Evolutionary conservation across 495 filamentous ascomycete species (phyloP), one percentile per base, ranked within the genome.

Genomic region (Podospora didyma): DNA sequence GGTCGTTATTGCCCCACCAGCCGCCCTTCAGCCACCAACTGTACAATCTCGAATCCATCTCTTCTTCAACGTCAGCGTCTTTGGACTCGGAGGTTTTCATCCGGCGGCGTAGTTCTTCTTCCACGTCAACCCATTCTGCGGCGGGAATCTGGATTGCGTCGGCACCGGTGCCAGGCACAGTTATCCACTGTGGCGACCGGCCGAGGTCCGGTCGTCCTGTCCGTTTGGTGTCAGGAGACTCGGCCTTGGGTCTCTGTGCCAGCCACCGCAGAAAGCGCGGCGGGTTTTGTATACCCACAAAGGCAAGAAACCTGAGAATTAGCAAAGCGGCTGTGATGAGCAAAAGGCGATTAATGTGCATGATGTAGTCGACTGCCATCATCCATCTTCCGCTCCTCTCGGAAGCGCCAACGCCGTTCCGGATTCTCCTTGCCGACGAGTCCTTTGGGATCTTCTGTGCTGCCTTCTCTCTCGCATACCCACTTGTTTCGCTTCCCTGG

Each of bases 1-100:
- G 76, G 66, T 97, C 92, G 24, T 84, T 78, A 24, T 83, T 84
- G 1, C 92, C 92, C 86, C 88, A 96, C 69, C 88, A 90, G 26
- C 89, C 90, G 19, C 87, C 89, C 20, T 73, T 66, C 37, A 84
- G 83, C 86, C 89, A 96, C 82, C 90, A 92, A 12, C 71, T 72
- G 69, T 96, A 96, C 3, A 96, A 72, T 45, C 79, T 85, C 1
- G 82, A 77, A 58, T 89, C 86, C 5, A 96, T 71, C 45, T 83
- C 81, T n/a, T 78, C 74, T 49, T 93, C 90, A 46, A 84, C 73
- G 24, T 67, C 55, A 24, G 58, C 11, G 51, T 49, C 23, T 61
- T 23, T 19, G 7, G 37, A 54, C 28, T 61, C 54, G 49, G 60
- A 7, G 2, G 16, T 21, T 21, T 26, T n/a, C 9, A 83, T 57